Evolutionary conservation across 2,329 filamentous ascomycete genomes (phyloP), one percentile per base, ranked within the genome.

Genomic region (Polytolypa hystricis): DNA sequence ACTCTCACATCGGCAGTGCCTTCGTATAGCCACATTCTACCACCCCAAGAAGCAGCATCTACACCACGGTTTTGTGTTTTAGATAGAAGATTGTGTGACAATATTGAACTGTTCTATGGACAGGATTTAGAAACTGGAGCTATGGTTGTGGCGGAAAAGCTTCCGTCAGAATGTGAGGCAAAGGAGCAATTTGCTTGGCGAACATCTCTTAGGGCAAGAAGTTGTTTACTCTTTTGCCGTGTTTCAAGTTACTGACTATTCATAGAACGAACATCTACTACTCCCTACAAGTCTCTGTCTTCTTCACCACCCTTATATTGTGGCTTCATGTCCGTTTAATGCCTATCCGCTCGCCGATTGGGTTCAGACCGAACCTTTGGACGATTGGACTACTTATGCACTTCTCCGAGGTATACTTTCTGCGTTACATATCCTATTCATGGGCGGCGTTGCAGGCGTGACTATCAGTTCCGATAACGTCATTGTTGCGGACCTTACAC

Each of bases 231-330:
- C 20, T 25, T 25, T 33, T 14, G 12, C 8, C 15, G 20, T 11
- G 11, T 10, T 2, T 16, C 6, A 23, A n/a, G 5, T n/a, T 2
- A 21, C 31, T 33, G 31, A 33, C 18, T 25, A 19, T 2, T 12
- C 6, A 14, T 33, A 33, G 18, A n/a, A 33, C 25, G 31, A n/a
- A 34, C 31, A 25, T 34, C 19, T 34, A 18, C 31, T 34, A 12
- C 5, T 1, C 7, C 19, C 31, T n/a, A 12, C 17, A 7, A 20
- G n/a, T 25, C 18, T 34, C 18, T 21, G n/a, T n/a, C 10, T 25
- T 25, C 12, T 34, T 26, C n/a, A 34, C 11, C n/a, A 34, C 14
- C 18, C 19, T 10, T 34, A 34, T 20, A 34, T 34, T 25, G 8
- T 34, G 31, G 25, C 19, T 16, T 14, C 31, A 12, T 34, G 31